Base-by-base conservation (phyloP, 2,329 filamentous ascomycete genomes). In the Aspergillus brunneoviolaceus region DNA sequence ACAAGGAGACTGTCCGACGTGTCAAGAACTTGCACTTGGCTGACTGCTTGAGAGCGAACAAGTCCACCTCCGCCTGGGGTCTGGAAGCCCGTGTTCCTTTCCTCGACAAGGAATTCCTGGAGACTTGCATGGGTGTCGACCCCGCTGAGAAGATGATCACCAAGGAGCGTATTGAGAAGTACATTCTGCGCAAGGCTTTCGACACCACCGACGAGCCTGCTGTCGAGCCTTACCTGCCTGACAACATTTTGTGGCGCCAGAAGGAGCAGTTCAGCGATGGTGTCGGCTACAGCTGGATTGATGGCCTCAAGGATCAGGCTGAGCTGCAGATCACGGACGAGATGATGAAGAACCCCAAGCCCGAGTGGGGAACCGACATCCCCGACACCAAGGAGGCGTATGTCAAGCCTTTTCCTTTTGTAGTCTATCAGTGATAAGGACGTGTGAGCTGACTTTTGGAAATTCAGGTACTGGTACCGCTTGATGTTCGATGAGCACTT, bases 221-320 rank as follows among this genome's bases (percentile, higher is more conserved):
- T 51, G 85, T 84, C 52, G 80, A 90, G 68, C 88, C 95, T 10
- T 99, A 98, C 81, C 87, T 99, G n/a, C 95, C 96, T 7, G 89
- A 96, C 19, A 87, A 93, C 76, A 99, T 99, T 69, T 87, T 99
- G 59, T 99, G 92, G 90, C 86, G 96, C 75, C 96, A 99, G 80
- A 99, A 99, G 87, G 95, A 99, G 82, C 95, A 99, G 81, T 99
- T 99, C 83, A 96, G 90, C 60, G 96, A 99, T 72, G 96, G 95
- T 75, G 95, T 99, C 60, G 95, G 95, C 60, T 99, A 99, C 81
- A 93, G 95, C 65, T 99, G 95, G 95, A 99, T 99, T 74, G 95
- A 99, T 73, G 90, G 89, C 6, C 87, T 99, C 71, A 98, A 97
- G 85, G 95, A 98, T 79, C 91, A 89, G 72, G 95, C 95, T 35